Percentiles rank a stretch among this genome's conserved stretches.
Evolutionary conservation across 768 basidiomycete genomes (phyloP).

Genomic region (Tricholoma sp.): DNA sequence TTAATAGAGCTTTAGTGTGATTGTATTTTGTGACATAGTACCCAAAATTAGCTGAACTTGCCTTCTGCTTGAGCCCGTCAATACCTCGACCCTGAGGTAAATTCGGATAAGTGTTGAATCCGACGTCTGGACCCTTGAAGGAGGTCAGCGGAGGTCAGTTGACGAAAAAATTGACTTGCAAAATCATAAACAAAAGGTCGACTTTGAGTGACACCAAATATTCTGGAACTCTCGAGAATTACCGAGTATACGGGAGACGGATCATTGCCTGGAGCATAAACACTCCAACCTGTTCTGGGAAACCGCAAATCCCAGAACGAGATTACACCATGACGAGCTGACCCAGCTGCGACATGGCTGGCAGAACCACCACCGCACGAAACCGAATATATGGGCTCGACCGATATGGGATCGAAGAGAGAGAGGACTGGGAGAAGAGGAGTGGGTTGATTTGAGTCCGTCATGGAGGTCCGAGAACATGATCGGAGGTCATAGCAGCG

Average conservation of each 20-base stretch:
- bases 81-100: constrained; percentile 19
- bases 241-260: constrained; percentile 74
- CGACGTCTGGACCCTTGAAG: constrained; percentile 52
- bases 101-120: constrained; percentile 46
- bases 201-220: constrained; percentile 76
- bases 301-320: constrained; percentile 79
- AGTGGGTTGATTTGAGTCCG: constrained; percentile 14
- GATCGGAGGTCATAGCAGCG: constrained; percentile 73
- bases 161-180: constrained; percentile 25
- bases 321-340: constrained; percentile 71
- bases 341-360: constrained; percentile 68
- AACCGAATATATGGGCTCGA: constrained; percentile 72
- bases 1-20: constrained; percentile 14
- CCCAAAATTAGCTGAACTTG: constrained; percentile 33
- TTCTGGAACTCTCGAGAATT: constrained; percentile 68
- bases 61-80: constrained; percentile 24
- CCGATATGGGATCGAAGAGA: constrained; percentile 62
- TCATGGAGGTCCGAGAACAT: constrained; percentile 19
- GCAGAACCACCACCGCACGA: constrained; percentile 68
- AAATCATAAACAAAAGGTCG: constrained; percentile 80
- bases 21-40: constrained; percentile 46
- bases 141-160: constrained; percentile 1
- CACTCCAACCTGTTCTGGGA: constrained; percentile 63
- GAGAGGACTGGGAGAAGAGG: constrained; percentile 54
- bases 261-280: constrained; percentile 78